Evolutionary conservation across 208 protist genomes (phyloP).

Genomic region (Acanthamoeba royreba): DNA sequence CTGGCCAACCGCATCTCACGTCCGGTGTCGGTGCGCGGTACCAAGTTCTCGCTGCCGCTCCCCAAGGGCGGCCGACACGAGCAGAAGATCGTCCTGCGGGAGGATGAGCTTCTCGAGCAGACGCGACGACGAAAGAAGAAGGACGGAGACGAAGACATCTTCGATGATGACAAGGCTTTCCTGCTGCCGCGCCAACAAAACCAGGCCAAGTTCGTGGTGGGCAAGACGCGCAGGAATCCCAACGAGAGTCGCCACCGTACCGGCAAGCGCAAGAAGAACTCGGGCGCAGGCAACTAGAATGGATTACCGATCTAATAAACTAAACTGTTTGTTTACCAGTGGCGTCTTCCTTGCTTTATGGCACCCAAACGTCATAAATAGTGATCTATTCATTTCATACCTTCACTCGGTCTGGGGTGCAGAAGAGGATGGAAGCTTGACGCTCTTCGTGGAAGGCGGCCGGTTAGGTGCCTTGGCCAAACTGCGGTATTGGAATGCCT

Average conservation of each 20-base stretch:
- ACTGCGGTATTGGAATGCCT: background rate
- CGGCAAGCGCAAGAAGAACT: background rate
- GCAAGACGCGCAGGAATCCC: background rate
- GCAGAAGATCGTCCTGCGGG: conserved; percentile 39
- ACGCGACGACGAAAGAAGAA: background rate
- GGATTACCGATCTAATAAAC: no score
- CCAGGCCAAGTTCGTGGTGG: background rate
- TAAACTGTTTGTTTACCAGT: no score
- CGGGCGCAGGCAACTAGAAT: background rate
- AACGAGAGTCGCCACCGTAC: background rate
- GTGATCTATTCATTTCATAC: no score
- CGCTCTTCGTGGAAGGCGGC: no score
- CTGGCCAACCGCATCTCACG: background rate
- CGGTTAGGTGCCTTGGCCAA: no score
- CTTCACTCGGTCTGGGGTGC: no score
- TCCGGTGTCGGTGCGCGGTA: background rate
- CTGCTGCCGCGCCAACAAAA: background rate
- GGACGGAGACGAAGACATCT: background rate
- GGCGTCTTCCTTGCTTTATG: no score
- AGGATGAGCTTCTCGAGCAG: conserved; percentile 33
- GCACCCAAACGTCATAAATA: no score
- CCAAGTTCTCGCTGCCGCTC: conserved; percentile 32
- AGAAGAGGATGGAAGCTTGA: no score
- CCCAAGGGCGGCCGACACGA: conserved; percentile 16
- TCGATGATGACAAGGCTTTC: background rate